Evolutionary conservation across 1,139 yeast genomes (phyloP), one percentile per base, ranked within the genome.

Genomic region (Candida albicans): DNA sequence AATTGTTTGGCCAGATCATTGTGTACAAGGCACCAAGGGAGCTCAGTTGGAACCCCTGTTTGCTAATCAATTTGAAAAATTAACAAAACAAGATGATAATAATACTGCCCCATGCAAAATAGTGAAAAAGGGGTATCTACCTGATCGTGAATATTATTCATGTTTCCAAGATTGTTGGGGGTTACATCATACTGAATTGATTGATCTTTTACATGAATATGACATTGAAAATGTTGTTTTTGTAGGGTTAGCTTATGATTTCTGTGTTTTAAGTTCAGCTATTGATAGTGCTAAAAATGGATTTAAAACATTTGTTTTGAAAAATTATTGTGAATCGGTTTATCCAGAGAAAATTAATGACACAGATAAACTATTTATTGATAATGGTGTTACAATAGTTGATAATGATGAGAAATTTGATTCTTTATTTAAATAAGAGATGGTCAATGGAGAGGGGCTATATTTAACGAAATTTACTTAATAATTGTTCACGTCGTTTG

Each of bases 1-100:
- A 48, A 69, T 72, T 0, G 73, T 89, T 2, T 91, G 98, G 98
- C 97, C 98, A 0, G 93, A 78, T 46, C 98, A 91, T 60, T 91
- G 97, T 59, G 78, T 91, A 3, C 93, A 88, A 55, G 70, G 73
- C 42, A 71, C 88, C 0, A 42, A 54, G 8, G 98, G 98, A 0
- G 75, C 93, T 0, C 70, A 75, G 39, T 69, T 89, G 41, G 88
- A 88, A 2, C 58, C 65, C 0, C 77, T 68, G 45, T 70, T 72
- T 42, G 43, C 53, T 26, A 50, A 55, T 4, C 45, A 44, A 2
- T 69, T 69, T 48, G 59, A 62, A 13, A 49, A 47, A 40, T 39
- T 65, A 12, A 52, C 54, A 1, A 45, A 47, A 3, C 52, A 61
- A 6, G 73, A 77, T 1, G 73, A 77, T 1, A 62, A 61, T 36